Evolutionary conservation across 1,284 basidiomycete species (phyloP).

Genomic region (Kalmanozyma brasiliensis): DNA sequence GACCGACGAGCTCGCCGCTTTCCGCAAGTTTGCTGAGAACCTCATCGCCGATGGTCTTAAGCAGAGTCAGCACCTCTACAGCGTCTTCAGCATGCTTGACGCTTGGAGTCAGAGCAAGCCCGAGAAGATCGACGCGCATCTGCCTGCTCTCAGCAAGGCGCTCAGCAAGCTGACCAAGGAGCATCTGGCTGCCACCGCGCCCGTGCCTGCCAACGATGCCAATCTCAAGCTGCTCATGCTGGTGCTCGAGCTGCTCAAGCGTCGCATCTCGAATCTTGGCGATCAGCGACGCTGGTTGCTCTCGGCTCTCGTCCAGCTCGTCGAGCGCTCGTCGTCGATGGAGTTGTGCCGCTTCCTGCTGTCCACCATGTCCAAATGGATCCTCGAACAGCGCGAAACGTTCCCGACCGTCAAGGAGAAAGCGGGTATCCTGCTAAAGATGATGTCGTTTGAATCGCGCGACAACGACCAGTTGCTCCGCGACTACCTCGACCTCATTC

Average conservation of each 20-base stretch:
- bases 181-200: slow-evolving; percentile 75
- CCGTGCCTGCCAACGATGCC: slow-evolving; percentile 53
- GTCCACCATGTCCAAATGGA: slow-evolving; percentile 88
- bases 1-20: slow-evolving; percentile 75
- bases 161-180: slow-evolving; percentile 89
- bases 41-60: slow-evolving; percentile 84
- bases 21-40: slow-evolving; percentile 81
- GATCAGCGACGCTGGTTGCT: slow-evolving; percentile 77
- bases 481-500: slow-evolving; percentile 88
- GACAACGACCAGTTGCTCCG: slow-evolving; percentile 80
- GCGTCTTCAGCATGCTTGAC: slow-evolving; percentile 85
- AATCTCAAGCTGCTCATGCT: slow-evolving; percentile 71
- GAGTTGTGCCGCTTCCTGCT: slow-evolving; percentile 86
- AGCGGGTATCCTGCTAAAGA: slow-evolving; percentile 86
- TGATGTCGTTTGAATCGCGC: slow-evolving; percentile 83
- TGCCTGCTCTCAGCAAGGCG: slow-evolving; percentile 81
- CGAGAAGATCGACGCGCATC: slow-evolving; percentile 83
- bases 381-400: slow-evolving; percentile 72
- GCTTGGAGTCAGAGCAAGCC: slow-evolving; percentile 86
- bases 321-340: slow-evolving; percentile 90
- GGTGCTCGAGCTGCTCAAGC: slow-evolving; percentile 71
- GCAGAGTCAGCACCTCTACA: slow-evolving; percentile 78
- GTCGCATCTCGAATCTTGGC: slow-evolving; percentile 71
- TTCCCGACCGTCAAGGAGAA: slow-evolving; percentile 94
- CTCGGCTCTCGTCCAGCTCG: slow-evolving; percentile 78